These are phyloP conservation scores for Phytophthora sansomeana DNA, from an alignment of 352 stramenopile genomes.

Conservation along the genomic window DNA sequence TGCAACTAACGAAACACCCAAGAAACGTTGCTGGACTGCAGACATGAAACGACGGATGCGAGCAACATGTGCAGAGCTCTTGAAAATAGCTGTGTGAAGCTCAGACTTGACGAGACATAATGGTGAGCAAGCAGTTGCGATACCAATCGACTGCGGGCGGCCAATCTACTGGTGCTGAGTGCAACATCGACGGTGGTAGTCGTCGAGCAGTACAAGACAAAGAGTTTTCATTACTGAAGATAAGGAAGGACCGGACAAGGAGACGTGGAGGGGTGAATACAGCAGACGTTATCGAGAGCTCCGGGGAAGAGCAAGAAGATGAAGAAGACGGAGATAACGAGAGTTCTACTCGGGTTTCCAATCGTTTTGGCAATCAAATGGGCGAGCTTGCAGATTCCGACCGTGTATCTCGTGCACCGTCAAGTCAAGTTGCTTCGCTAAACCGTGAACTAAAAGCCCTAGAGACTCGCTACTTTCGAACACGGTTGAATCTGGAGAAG, in stretches of 20 bases:
- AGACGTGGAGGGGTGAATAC: not conserved
- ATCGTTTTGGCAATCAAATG: slow-evolving; percentile 28
- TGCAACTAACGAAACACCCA: slow-evolving; percentile 20
- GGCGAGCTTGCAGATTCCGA: slow-evolving; percentile 41
- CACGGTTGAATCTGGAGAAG: slow-evolving; percentile 75
- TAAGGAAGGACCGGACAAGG: slow-evolving; percentile 6
- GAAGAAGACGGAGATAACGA: slow-evolving; percentile 13
- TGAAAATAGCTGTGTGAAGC: slow-evolving; percentile 33
- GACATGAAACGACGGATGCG: slow-evolving; percentile 28
- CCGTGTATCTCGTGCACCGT: slow-evolving; percentile 43
- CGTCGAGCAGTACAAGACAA: slow-evolving; percentile 2
- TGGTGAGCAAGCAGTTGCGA: slow-evolving; percentile 41
- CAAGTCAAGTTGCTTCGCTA: slow-evolving; percentile 65
- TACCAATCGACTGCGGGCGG: slow-evolving; percentile 10
- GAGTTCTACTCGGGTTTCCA: not conserved
- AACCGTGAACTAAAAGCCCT: slow-evolving; percentile 79
- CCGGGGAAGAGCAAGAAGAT: slow-evolving; percentile 2
- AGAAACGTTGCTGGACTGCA: slow-evolving; percentile 6
- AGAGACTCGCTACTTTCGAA: slow-evolving; percentile 84
- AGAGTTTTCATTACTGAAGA: not conserved
- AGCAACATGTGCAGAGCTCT: not conserved
- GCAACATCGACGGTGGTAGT: not conserved
- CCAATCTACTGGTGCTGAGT: slow-evolving; percentile 10
- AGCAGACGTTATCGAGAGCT: slow-evolving; percentile 6
- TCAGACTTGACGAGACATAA: slow-evolving; percentile 14